Evolutionary conservation across 805 yeast species (phyloP).

Genomic region (Ogataea paradorogensis): DNA sequence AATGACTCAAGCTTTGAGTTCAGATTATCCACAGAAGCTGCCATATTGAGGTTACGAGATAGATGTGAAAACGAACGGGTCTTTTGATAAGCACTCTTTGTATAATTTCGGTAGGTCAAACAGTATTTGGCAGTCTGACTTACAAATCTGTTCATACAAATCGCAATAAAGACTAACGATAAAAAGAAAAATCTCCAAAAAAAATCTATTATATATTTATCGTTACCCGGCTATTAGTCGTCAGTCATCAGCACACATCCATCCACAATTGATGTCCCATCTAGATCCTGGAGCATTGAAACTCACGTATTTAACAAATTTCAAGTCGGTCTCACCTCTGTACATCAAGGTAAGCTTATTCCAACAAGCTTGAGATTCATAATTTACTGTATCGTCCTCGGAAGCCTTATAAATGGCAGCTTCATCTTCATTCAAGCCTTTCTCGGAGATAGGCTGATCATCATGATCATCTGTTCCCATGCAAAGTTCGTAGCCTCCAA

Average conservation of each 20-base stretch:
- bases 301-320: constrained; percentile 90
- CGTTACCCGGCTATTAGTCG: constrained; percentile 35
- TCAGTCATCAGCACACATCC: constrained; percentile 59
- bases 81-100: neutral
- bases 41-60: constrained; percentile 17
- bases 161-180: constrained; percentile 1
- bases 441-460: constrained; percentile 35
- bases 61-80: neutral
- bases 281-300: constrained; percentile 84
- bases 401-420: constrained; percentile 79
- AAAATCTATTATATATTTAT: neutral
- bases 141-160: constrained; percentile 10
- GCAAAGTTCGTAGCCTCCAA: constrained; percentile 92
- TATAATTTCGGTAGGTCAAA: constrained; percentile 1
- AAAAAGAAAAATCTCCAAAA: neutral
- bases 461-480: constrained; percentile 60
- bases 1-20: constrained; percentile 25
- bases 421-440: constrained; percentile 51
- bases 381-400: constrained; percentile 71
- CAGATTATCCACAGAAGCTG: constrained; percentile 26
- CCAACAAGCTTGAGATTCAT: constrained; percentile 80
- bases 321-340: constrained; percentile 82
- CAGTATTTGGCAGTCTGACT: constrained; percentile 2
- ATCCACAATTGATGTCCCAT: constrained; percentile 84
- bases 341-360: constrained; percentile 73